phyloP scores from a whole-genome alignment of 2,329 filamentous ascomycete genomes.

The Claviceps arundinis region DNA sequence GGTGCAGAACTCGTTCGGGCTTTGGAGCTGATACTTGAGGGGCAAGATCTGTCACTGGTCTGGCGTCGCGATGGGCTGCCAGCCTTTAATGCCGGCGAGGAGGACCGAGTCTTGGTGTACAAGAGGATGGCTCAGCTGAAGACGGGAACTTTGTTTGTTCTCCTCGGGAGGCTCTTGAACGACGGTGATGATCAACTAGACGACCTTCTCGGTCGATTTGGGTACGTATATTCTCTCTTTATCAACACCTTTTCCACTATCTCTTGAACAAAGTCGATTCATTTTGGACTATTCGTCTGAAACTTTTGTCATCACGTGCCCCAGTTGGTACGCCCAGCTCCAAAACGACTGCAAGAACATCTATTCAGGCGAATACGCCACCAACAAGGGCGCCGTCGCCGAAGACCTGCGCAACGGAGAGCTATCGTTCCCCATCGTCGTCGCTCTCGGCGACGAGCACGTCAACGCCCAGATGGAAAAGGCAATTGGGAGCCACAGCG shows the following conservation, averaged over 20 bases:
- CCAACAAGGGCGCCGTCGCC: constrained; percentile 7
- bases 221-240: constrained; percentile 1
- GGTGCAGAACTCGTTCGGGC: constrained; percentile 6
- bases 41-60: constrained; percentile 8
- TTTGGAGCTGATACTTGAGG: constrained; percentile 7
- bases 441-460: constrained; percentile 6
- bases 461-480: not conserved
- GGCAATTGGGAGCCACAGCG: constrained; percentile 2
- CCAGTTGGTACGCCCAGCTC: constrained; percentile 8
- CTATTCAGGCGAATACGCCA: constrained; percentile 7
- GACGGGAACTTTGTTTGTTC: constrained; percentile 8
- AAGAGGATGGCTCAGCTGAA: constrained; percentile 8
- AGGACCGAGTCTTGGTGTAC: constrained; percentile 3
- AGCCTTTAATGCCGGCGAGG: constrained; percentile 4
- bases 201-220: constrained; percentile 7
- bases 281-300: not conserved
- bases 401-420: constrained; percentile 9
- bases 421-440: constrained; percentile 7
- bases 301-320: not conserved
- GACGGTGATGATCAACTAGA: constrained; percentile 6
- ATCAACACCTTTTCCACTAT: not conserved
- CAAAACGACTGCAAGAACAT: constrained; percentile 11
- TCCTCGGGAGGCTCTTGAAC: constrained; percentile 6
- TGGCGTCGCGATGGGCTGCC: constrained; percentile 8
- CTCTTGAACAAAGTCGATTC: too few relatives aligned